phyloP scores from a whole-genome alignment of 345 rosid genomes.

The sweet orange (Citrus sinensis) region DNA sequence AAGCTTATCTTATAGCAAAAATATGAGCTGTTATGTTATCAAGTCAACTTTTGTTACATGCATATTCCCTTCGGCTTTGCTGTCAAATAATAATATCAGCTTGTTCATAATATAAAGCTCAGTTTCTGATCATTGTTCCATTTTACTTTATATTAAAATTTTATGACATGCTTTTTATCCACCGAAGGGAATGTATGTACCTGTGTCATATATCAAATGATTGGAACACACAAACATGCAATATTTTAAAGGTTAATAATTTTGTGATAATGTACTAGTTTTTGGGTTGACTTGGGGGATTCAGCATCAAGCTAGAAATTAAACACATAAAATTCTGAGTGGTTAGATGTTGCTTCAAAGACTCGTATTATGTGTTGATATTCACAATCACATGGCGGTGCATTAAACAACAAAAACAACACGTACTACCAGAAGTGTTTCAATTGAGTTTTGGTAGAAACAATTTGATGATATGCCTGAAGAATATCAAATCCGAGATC shows the following conservation, averaged over 20 bases:
- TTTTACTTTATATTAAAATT: slow-evolving; percentile 20
- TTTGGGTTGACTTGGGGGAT: not conserved
- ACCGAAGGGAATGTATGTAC: slow-evolving; percentile 17
- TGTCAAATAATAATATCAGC: not conserved
- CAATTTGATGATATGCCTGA: not conserved
- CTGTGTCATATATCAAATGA: slow-evolving; percentile 20
- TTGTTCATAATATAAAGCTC: not conserved
- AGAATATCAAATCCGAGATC: not conserved
- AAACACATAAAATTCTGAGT: not conserved
- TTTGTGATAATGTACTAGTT: not conserved
- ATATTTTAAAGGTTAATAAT: not conserved
- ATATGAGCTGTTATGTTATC: slow-evolving; percentile 36
- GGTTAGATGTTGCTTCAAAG: not conserved
- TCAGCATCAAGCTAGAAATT: not conserved
- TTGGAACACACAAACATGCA: not conserved
- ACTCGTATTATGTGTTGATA: not conserved
- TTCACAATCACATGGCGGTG: not conserved
- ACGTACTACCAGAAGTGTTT: not conserved
- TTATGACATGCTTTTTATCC: not conserved
- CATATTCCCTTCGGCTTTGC: not conserved
- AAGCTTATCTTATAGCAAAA: slow-evolving; percentile 6
- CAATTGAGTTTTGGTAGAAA: not conserved
- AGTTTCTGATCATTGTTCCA: not conserved
- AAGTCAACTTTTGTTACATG: slow-evolving; percentile 35
- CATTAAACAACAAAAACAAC: slow-evolving; percentile 5